Conservation (phyloP, 176 grass and related monocot genomes). For the Hyparrhenia diplandra region DNA sequence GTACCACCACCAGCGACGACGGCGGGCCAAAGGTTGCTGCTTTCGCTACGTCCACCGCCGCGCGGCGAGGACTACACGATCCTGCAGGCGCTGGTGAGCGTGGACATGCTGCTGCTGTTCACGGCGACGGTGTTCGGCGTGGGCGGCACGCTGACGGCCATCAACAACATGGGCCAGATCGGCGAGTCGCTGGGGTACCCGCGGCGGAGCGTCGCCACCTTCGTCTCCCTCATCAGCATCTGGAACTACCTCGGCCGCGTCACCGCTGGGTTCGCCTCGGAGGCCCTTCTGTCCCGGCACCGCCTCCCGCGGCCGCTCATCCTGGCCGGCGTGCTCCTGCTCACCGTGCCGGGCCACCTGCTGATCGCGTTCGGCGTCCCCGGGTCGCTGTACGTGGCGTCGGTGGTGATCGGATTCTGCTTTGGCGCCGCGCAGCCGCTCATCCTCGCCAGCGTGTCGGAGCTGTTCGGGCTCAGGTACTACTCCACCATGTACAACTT, state of each 20-base stretch:
- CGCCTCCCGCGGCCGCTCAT: conserved; percentile 28
- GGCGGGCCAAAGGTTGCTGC: not conserved
- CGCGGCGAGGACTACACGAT: conserved; percentile 81
- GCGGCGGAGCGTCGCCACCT: conserved; percentile 36
- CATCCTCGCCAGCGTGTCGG: conserved; percentile 38
- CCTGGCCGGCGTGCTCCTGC: conserved; percentile 14
- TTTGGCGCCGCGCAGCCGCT: conserved; percentile 41
- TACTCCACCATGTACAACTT: conserved; percentile 28
- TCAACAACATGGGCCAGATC: conserved; percentile 72
- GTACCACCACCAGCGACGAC: not conserved
- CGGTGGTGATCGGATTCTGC: conserved; percentile 37
- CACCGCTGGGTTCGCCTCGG: conserved; percentile 32
- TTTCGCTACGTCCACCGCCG: conserved; percentile 26
- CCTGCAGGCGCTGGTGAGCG: conserved; percentile 63
- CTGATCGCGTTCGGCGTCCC: conserved; percentile 38
- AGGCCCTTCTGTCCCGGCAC: not conserved
- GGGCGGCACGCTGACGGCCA: conserved; percentile 54
- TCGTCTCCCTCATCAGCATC: conserved; percentile 53
- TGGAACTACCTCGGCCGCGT: conserved; percentile 57
- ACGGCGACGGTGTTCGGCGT: conserved; percentile 38
- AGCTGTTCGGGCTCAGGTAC: conserved; percentile 51
- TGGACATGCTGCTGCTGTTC: conserved; percentile 78
- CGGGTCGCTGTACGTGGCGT: conserved; percentile 33
- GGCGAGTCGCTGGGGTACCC: conserved; percentile 54
- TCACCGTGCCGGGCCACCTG: conserved; percentile 22